Evolutionary conservation across 495 filamentous ascomycete genomes (phyloP).

Genomic region (Bombardia bombarda): DNA sequence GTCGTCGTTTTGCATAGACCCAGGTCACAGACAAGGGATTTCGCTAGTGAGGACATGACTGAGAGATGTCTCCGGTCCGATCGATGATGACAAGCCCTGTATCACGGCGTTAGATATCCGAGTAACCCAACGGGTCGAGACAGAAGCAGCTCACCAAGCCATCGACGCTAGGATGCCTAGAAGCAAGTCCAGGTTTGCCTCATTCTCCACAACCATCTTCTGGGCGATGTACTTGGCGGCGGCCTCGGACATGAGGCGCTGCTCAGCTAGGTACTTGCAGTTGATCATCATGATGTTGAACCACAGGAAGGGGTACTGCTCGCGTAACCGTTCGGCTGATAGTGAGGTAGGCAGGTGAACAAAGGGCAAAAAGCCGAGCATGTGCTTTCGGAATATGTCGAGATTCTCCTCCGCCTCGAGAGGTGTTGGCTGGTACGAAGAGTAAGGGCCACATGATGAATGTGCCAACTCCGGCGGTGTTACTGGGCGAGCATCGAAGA

Average conservation of each 20-base stretch:
- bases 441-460: too few species aligned
- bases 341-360: constrained; percentile 33
- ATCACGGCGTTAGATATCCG: neutral
- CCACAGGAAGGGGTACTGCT: constrained; percentile 45
- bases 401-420: constrained; percentile 23
- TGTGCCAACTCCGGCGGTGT: too few species aligned
- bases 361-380: constrained; percentile 25
- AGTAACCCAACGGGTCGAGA: too few species aligned
- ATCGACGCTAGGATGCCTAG: constrained; percentile 43
- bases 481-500: too few species aligned
- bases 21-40: constrained; percentile 45
- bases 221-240: constrained; percentile 37
- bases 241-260: constrained; percentile 17
- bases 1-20: constrained; percentile 47
- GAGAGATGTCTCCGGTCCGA: constrained; percentile 30
- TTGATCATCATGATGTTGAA: constrained; percentile 43
- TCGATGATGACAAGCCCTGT: constrained; percentile 9
- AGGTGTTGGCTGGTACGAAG: constrained; percentile 17
- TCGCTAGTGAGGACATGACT: constrained; percentile 40
- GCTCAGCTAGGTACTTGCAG: constrained; percentile 10
- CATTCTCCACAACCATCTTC: constrained; percentile 38
- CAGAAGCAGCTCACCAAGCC: constrained; percentile 33
- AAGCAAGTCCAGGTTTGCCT: constrained; percentile 48
- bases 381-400: constrained; percentile 22
- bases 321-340: constrained; percentile 38